phyloP scores from a whole-genome alignment of 768 basidiomycete species.

The Chalciporus pseudorubinellus region DNA sequence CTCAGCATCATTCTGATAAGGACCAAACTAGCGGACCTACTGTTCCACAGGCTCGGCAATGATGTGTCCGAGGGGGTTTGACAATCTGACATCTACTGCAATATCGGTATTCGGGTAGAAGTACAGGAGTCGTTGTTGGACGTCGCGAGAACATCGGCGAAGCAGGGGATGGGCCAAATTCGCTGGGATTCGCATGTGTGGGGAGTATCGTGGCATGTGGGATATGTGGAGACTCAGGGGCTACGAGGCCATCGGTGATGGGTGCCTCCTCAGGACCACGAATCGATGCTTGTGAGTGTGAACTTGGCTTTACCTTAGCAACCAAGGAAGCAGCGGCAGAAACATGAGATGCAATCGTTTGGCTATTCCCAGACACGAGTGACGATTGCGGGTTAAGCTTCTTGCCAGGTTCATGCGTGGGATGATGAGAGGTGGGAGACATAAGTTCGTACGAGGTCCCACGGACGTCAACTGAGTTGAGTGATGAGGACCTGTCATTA shows the following conservation, averaged over 20 bases:
- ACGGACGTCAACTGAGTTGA: slow-evolving; percentile 23
- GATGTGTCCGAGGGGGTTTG: slow-evolving; percentile 76
- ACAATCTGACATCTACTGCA: slow-evolving; percentile 61
- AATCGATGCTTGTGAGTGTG: slow-evolving; percentile 19
- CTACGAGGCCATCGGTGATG: slow-evolving; percentile 3
- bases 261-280: slow-evolving; percentile 20
- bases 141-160: slow-evolving; percentile 24
- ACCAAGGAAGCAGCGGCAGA: slow-evolving; percentile 12
- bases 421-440: slow-evolving; percentile 17
- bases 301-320: slow-evolving; percentile 10
- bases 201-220: slow-evolving; percentile 4
- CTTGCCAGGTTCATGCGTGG: slow-evolving; percentile 13
- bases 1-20: not conserved
- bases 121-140: slow-evolving; percentile 43
- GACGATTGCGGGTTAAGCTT: slow-evolving; percentile 21
- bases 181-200: slow-evolving; percentile 11
- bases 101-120: slow-evolving; percentile 65
- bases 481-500: slow-evolving; percentile 19
- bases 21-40: slow-evolving; percentile 40
- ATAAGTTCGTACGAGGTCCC: slow-evolving; percentile 29
- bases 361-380: slow-evolving; percentile 21
- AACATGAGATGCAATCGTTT: slow-evolving; percentile 6
- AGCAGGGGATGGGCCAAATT: slow-evolving; percentile 5
- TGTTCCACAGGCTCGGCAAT: slow-evolving; percentile 81
- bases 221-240: slow-evolving; percentile 10